Evolutionary conservation across 2,329 filamentous ascomycete species (phyloP), one percentile per base, ranked within the genome.

Genomic region (Huntiella decipiens): DNA sequence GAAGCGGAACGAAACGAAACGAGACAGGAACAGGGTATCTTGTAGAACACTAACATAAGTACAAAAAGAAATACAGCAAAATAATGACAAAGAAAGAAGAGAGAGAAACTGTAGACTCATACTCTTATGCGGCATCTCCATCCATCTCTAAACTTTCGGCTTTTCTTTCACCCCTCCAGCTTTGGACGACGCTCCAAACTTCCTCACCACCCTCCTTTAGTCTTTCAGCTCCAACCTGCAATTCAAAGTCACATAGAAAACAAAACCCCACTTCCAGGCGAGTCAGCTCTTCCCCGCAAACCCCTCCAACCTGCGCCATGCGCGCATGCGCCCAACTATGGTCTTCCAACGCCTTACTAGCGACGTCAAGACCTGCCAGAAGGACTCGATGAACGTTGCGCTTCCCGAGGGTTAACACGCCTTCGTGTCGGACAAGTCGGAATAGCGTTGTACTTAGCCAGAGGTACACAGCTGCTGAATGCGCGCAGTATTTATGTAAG

Each of bases 281-380:
- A 36, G 82, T 81, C 44, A 98, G 69, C 61, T 96, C 86, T 13
- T 67, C 65, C 57, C 83, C 81, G 56, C 75, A 83, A 12, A 96
- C 85, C 13, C 88, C 88, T 37, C 91, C 88, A 1, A 96, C 87
- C 52, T 79, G 81, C 13, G 88, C 79, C 53, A 95, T 77, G 46
- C 85, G 80, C 50, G 71, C 71, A 62, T 95, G 88, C 6, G 83
- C 75, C 63, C 92, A 94, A 54, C 79, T 82, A 45, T 88, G 70
- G 59, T 96, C 88, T 60, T 98, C 88, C n/a, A 95, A 65, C 0
- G 85, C 83, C 63, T 96, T 98, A 73, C 87, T 91, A 11, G 88
- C 86, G 3, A 95, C 82, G 33, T 87, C 69, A 45, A 95, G 67
- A 5, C 82, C 83, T 0, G 85, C 87, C 12, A 98, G 71, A 31